Evolutionary conservation across 2,329 filamentous ascomycete genomes (phyloP), one percentile per base, ranked within the genome.

Genomic region (Colletotrichum sansevieriae): DNA sequence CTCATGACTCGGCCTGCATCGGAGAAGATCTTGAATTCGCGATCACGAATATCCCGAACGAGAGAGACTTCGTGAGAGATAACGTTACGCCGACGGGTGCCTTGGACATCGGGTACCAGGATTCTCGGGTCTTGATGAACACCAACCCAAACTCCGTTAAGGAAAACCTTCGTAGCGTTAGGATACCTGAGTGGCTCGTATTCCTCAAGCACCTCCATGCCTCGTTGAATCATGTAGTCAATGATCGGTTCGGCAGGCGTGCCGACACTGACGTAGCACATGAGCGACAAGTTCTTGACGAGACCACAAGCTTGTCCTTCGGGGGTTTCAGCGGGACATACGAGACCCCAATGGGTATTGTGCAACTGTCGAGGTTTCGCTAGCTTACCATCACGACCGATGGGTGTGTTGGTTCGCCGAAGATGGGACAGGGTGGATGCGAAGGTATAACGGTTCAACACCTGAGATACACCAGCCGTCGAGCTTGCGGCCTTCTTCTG

Each of bases 1-100:
- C 96, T 89, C 85, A 96, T 97, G 63, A 99, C 95, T 79, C 96
- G 91, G 33, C 96, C 96, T 47, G 95, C 95, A 79, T 99, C 96
- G 3, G 95, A 98, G 79, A 98, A 98, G 74, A 99, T 95, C 82
- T 97, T 97, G 87, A 99, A 98, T 79, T 99, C 96, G 74, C 95
- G 90, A 75, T 99, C 96, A 79, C 97, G 91, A 75, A 99, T 98
- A 77, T 99, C 96, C 76, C 96, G 90, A 75, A 99, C 93, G 75
- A 99, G 87, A 71, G 95, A 98, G 73, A 98, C 94, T 82, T 98
- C 95, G 73, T 94, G 92, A 13, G 93, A 94, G 70, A 99, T 91
- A 75, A 93, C 90, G 70, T 93, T 92, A 72, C 91, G 91, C 65
- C 95, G 88, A 73, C 94, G 90, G 61, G 97, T 87, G 61, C 91